phyloP scores from a whole-genome alignment of 164 flowering plant species.

The Buxus sempervirens region DNA sequence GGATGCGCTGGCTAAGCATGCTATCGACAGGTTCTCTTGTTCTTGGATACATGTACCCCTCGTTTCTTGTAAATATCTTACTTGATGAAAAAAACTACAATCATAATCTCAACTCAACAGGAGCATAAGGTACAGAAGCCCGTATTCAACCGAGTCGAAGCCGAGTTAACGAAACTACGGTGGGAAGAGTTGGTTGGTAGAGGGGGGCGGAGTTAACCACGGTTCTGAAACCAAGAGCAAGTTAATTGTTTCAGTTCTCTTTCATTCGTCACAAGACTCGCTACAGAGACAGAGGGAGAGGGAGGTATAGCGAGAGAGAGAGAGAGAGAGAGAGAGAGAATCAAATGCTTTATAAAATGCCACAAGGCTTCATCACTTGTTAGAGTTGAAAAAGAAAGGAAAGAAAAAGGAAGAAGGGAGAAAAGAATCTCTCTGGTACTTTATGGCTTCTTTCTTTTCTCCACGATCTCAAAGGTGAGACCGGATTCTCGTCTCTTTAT shows the following conservation, averaged over 20 bases:
- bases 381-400: background rate
- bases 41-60: no score
- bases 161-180: background rate
- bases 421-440: slow-evolving; percentile 1
- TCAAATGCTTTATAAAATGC: slow-evolving; percentile 27
- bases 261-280: background rate
- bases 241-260: background rate
- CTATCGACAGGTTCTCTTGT: no score
- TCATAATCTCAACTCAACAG: no score
- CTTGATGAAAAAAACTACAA: no score
- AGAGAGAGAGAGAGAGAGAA: slow-evolving; percentile 19
- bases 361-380: slow-evolving; percentile 9
- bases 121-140: no score
- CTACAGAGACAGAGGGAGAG: slow-evolving; percentile 11
- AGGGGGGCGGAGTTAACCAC: no score
- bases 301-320: slow-evolving; percentile 15
- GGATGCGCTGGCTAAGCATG: no score
- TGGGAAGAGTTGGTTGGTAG: background rate
- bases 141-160: background rate
- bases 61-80: no score
- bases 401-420: background rate
- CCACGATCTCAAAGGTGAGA: background rate
- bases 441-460: background rate
- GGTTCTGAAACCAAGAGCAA: no score
- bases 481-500: background rate